Conservation (phyloP, 2,329 filamentous ascomycete genomes). For the Fusarium mangiferae region DNA sequence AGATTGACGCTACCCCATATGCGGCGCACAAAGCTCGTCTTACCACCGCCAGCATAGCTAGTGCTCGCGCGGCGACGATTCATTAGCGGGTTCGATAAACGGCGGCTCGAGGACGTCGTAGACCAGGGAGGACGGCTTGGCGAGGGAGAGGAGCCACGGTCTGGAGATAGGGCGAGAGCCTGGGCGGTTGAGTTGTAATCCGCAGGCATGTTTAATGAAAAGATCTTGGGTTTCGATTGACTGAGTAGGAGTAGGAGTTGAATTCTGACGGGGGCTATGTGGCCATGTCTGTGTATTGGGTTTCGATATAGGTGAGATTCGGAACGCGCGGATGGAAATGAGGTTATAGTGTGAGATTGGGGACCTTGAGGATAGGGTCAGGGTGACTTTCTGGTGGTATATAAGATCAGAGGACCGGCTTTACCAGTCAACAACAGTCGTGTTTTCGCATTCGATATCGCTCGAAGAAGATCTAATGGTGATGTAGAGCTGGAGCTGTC, state of each 20-base stretch:
- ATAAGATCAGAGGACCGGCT: neutral
- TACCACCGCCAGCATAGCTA: slow-evolving; percentile 3
- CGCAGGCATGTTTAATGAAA: slow-evolving; percentile 57
- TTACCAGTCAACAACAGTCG: neutral
- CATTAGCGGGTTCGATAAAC: slow-evolving; percentile 56
- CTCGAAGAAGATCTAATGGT: neutral
- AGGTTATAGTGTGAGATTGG: slow-evolving; percentile 14
- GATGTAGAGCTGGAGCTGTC: slow-evolving; percentile 16
- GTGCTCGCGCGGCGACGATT: slow-evolving; percentile 38
- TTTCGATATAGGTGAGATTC: slow-evolving; percentile 17
- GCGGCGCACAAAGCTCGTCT: slow-evolving; percentile 48
- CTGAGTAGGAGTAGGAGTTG: neutral
- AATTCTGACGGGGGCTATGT: slow-evolving; percentile 6
- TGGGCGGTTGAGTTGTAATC: slow-evolving; percentile 62
- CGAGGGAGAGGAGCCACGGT: slow-evolving; percentile 46
- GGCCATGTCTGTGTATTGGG: slow-evolving; percentile 30
- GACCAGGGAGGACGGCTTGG: slow-evolving; percentile 45
- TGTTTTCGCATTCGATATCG: neutral
- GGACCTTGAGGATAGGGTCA: neutral
- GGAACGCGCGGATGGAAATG: slow-evolving; percentile 34
- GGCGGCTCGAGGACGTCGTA: slow-evolving; percentile 42
- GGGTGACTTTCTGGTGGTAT: neutral
- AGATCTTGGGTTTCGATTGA: neutral
- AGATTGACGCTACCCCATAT: slow-evolving; percentile 51
- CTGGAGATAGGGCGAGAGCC: slow-evolving; percentile 58